These are phyloP conservation scores for Epichloe brachyelytri DNA, from an alignment of 2,329 filamentous ascomycete species.

Conservation along the genomic window DNA sequence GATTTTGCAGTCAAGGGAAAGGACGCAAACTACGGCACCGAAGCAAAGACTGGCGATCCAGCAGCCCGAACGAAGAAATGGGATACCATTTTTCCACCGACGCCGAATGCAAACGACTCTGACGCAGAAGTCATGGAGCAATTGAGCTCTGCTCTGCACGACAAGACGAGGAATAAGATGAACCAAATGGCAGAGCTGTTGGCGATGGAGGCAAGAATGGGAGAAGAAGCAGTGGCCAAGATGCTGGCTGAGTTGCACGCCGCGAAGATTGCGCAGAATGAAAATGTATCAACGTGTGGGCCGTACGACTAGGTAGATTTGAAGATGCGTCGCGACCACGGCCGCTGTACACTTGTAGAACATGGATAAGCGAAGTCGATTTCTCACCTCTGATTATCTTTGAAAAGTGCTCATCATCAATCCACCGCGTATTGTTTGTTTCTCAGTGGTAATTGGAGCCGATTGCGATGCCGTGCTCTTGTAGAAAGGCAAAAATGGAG, in stretches of 20 bases:
- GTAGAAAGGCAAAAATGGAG: neutral
- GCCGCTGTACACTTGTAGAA: neutral
- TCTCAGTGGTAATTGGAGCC: too few species aligned
- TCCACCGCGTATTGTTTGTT: too few species aligned
- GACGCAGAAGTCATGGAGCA: conserved; percentile 12
- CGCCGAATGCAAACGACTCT: conserved; percentile 13
- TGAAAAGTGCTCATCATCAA: too few species aligned
- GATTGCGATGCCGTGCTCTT: too few species aligned
- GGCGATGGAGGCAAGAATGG: conserved; percentile 18
- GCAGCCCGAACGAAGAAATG: conserved; percentile 22
- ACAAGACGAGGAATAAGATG: conserved; percentile 15
- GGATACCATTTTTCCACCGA: conserved; percentile 39
- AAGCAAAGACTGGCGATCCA: conserved; percentile 12
- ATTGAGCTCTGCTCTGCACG: conserved; percentile 6
- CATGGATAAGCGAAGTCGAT: too few species aligned
- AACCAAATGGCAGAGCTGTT: conserved; percentile 15
- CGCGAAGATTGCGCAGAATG: conserved; percentile 1
- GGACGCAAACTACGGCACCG: conserved; percentile 57
- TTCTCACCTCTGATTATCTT: too few species aligned
- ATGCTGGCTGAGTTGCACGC: conserved; percentile 10
- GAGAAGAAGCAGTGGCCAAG: conserved; percentile 12
- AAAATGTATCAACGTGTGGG: neutral
- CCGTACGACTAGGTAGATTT: neutral
- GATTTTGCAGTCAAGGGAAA: conserved; percentile 46
- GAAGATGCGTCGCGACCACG: neutral